phyloP scores from a whole-genome alignment of 1,284 basidiomycete genomes.

The Cystobasidium pallidum region DNA sequence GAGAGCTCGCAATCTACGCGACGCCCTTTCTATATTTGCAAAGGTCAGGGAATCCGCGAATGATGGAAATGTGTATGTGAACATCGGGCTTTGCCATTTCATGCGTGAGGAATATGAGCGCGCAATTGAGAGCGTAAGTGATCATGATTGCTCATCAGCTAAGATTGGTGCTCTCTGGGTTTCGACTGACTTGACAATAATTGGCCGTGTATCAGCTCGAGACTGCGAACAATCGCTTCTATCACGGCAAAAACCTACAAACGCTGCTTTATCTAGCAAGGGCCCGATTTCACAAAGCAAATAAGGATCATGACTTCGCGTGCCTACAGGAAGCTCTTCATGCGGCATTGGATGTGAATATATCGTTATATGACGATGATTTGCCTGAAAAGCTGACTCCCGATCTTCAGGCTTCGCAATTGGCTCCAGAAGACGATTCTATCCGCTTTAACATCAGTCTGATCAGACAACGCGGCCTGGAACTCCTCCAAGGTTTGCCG shows the following conservation, averaged over 20 bases:
- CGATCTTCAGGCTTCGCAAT: slow-evolving; percentile 69
- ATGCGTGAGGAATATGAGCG: slow-evolving; percentile 86
- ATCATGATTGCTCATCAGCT: no score
- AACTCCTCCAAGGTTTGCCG: slow-evolving; percentile 75
- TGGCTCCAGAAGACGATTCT: slow-evolving; percentile 82
- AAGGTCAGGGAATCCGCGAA: slow-evolving; percentile 83
- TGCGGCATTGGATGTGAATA: slow-evolving; percentile 72
- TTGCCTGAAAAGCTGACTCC: neutral
- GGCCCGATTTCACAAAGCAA: slow-evolving; percentile 88
- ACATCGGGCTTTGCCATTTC: slow-evolving; percentile 94
- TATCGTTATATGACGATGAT: neutral
- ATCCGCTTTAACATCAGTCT: slow-evolving; percentile 92
- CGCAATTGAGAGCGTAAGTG: slow-evolving; percentile 89
- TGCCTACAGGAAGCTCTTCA: slow-evolving; percentile 77
- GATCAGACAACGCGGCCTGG: slow-evolving; percentile 91
- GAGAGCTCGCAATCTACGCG: slow-evolving; percentile 54
- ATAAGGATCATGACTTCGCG: slow-evolving; percentile 76
- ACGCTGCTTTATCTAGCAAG: slow-evolving; percentile 81
- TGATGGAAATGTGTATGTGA: slow-evolving; percentile 85
- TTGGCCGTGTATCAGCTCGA: slow-evolving; percentile 69
- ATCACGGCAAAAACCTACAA: slow-evolving; percentile 69
- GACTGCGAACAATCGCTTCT: slow-evolving; percentile 76
- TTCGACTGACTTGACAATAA: no score
- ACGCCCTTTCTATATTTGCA: slow-evolving; percentile 81
- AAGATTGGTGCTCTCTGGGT: no score